Conservation (phyloP, 176 grass and related monocot genomes). For the Musa beccarii region DNA sequence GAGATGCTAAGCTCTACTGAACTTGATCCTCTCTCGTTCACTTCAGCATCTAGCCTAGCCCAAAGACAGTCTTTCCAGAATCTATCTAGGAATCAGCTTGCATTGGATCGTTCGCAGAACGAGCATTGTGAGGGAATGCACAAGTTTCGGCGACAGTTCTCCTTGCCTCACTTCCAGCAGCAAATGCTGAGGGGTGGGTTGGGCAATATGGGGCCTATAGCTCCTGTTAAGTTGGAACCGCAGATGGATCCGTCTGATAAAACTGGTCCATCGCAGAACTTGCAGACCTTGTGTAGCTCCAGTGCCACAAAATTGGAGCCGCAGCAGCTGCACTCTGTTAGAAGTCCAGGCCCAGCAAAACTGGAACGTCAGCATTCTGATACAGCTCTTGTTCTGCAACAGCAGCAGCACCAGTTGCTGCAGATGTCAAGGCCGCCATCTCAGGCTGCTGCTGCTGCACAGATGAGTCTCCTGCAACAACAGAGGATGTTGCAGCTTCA, state of each 20-base stretch:
- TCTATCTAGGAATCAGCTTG: slow-evolving; percentile 32
- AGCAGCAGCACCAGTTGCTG: slow-evolving; percentile 35
- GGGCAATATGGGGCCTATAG: slow-evolving; percentile 41
- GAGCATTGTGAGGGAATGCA: slow-evolving; percentile 25
- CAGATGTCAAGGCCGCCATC: slow-evolving; percentile 54
- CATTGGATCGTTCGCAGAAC: slow-evolving; percentile 30
- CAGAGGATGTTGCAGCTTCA: slow-evolving; percentile 60
- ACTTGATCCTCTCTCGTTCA: slow-evolving; percentile 44
- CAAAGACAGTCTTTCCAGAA: slow-evolving; percentile 27
- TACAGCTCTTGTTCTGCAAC: slow-evolving; percentile 33
- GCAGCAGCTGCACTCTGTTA: slow-evolving; percentile 53
- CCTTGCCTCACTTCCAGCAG: slow-evolving; percentile 43
- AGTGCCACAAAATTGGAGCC: slow-evolving; percentile 37
- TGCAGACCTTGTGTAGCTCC: slow-evolving; percentile 21
- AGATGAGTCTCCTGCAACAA: slow-evolving; percentile 55
- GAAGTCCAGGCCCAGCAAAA: slow-evolving; percentile 50
- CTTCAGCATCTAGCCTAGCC: slow-evolving; percentile 13
- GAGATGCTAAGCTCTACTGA: slow-evolving; percentile 24
- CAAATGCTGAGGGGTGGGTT: slow-evolving; percentile 38
- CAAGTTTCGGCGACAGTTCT: slow-evolving; percentile 31
- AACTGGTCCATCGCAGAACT: slow-evolving; percentile 20
- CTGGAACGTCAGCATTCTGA: slow-evolving; percentile 51
- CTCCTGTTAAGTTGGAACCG: slow-evolving; percentile 56
- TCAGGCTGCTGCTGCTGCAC: slow-evolving; percentile 45
- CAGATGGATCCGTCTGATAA: slow-evolving; percentile 43